Conservation (phyloP, 306 rosid genomes). For the Cucumis sativus region Cucumber_9930_V3 NC_026657.2:36597001-36597500, state of each 20-base stretch:
- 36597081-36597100: conserved; percentile 20
- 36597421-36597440: not conserved
- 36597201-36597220: conserved; percentile 66
- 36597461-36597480: not conserved
- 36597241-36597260: conserved; percentile 6
- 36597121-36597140: conserved; percentile 63
- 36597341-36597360: not conserved
- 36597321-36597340: not conserved
- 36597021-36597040: not conserved
- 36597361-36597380: not conserved
- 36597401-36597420: not conserved
- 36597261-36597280: not conserved
- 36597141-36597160: conserved; percentile 44
- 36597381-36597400: no score
- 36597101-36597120: conserved; percentile 63
- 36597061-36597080: no score
- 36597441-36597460: not conserved
- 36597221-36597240: not conserved
- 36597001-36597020: not conserved
- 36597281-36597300: not conserved
- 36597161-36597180: conserved; percentile 45
- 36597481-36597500: not conserved
- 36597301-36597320: not conserved
- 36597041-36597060: not conserved
- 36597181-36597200: conserved; percentile 57